A percentile compares a stretch with the other conserved stretches of the same genome.
phyloP scores from a whole-genome alignment of 2,329 filamentous ascomycete species.

The Venturia effusa region DNA sequence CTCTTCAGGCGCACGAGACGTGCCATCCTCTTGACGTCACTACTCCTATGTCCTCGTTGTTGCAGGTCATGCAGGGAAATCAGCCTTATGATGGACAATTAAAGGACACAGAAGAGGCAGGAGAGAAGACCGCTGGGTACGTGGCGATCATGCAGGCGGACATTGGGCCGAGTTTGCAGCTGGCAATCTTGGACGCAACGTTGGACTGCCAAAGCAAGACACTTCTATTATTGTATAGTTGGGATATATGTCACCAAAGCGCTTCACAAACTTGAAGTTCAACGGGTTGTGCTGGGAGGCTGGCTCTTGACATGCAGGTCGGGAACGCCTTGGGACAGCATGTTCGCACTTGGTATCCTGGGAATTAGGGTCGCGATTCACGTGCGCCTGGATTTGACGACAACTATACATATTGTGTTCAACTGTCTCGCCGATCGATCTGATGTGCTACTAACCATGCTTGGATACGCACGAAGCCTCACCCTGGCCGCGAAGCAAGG shows the following conservation, averaged over 20 bases:
- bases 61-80: not conserved
- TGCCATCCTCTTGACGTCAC: not conserved
- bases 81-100: not conserved
- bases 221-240: not conserved
- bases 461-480: not conserved
- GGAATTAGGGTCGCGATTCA: not conserved
- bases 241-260: too few relatives aligned
- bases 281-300: not conserved
- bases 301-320: not conserved
- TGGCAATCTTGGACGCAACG: not conserved
- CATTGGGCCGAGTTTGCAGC: not conserved
- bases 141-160: not conserved
- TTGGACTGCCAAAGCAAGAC: too few relatives aligned
- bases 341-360: not conserved
- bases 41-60: not conserved
- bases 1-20: not conserved
- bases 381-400: not conserved
- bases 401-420: too few relatives aligned
- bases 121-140: not conserved
- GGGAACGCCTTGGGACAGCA: not conserved
- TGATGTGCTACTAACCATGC: too few relatives aligned
- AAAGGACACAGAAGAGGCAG: not conserved
- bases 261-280: too few relatives aligned
- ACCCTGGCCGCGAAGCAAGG: too few relatives aligned
- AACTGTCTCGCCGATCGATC: too few relatives aligned